These are phyloP conservation scores for Macrotyloma uniflorum DNA, from an alignment of 306 rosid species.

Conservation along the genomic window DNA sequence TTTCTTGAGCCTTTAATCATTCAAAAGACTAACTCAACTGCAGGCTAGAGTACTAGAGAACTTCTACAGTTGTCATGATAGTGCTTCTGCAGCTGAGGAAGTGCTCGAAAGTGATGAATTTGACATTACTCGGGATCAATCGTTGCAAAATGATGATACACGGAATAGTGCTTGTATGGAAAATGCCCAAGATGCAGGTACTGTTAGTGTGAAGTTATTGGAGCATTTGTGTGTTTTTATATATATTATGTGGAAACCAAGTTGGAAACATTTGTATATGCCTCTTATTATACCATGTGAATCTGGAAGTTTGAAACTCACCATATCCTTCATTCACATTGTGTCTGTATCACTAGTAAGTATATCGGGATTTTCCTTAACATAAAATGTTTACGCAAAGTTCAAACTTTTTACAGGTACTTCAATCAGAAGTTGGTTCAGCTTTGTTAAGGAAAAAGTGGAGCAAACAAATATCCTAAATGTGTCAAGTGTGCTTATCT, in stretches of 20 bases:
- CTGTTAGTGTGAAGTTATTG: conserved; percentile 10
- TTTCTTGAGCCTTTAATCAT: neutral
- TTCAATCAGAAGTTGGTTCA: conserved; percentile 41
- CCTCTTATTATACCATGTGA: neutral
- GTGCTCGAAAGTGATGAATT: conserved; percentile 33
- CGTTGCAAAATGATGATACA: conserved; percentile 29
- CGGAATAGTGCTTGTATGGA: conserved; percentile 34
- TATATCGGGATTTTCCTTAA: neutral
- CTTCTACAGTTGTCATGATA: conserved; percentile 67
- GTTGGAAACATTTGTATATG: neutral
- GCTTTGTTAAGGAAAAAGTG: conserved; percentile 45
- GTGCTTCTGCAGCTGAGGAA: conserved; percentile 40
- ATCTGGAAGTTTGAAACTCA: neutral
- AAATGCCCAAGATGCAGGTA: conserved; percentile 69
- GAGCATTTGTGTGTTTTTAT: neutral
- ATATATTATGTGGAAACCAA: neutral
- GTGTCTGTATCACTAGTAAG: neutral
- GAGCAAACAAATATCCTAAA: conserved; percentile 48
- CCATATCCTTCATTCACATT: neutral
- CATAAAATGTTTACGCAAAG: neutral
- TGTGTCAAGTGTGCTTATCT: conserved; percentile 47
- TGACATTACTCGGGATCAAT: conserved; percentile 34
- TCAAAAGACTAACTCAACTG: conserved; percentile 25
- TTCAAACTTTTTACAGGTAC: conserved; percentile 45
- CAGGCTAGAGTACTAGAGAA: conserved; percentile 54